These are phyloP conservation scores for Hypoxylon sp. DNA, from an alignment of 2,329 filamentous ascomycete species.

Conservation along the genomic window DNA sequence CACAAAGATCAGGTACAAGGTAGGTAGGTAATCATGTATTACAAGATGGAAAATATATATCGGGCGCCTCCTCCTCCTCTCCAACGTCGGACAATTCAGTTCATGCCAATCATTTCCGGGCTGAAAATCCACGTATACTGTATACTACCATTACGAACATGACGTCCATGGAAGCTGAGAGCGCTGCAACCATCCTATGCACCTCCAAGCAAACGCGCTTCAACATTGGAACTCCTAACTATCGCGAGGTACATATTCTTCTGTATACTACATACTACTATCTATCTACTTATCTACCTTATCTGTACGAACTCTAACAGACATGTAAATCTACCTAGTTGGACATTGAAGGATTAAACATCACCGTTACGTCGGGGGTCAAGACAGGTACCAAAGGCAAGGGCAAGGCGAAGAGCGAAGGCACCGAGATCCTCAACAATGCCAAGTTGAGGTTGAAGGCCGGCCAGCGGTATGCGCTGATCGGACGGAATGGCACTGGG, in stretches of 20 bases:
- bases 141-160: conserved; percentile 54
- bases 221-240: conserved; percentile 69
- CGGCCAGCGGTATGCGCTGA: conserved; percentile 80
- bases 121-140: not conserved
- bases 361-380: conserved; percentile 69
- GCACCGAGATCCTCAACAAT: conserved; percentile 78
- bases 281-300: no score
- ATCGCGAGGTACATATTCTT: conserved; percentile 65
- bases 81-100: not conserved
- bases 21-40: not conserved
- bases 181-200: conserved; percentile 70
- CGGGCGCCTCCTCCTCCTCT: not conserved
- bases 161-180: conserved; percentile 66
- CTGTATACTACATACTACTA: no score
- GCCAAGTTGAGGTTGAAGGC: conserved; percentile 80
- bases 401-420: conserved; percentile 65
- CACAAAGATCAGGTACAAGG: no score
- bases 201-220: conserved; percentile 79
- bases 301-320: not conserved
- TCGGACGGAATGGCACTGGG: conserved; percentile 85
- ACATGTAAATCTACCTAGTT: conserved; percentile 61
- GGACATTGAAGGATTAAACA: conserved; percentile 80
- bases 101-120: not conserved
- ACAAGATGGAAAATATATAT: conserved; percentile 23
- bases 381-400: conserved; percentile 57